A percentile compares a stretch with the other conserved stretches of the same genome.
Evolutionary conservation across 768 basidiomycete genomes (phyloP).

Genomic region (Gloeostereum incarnatum): DNA sequence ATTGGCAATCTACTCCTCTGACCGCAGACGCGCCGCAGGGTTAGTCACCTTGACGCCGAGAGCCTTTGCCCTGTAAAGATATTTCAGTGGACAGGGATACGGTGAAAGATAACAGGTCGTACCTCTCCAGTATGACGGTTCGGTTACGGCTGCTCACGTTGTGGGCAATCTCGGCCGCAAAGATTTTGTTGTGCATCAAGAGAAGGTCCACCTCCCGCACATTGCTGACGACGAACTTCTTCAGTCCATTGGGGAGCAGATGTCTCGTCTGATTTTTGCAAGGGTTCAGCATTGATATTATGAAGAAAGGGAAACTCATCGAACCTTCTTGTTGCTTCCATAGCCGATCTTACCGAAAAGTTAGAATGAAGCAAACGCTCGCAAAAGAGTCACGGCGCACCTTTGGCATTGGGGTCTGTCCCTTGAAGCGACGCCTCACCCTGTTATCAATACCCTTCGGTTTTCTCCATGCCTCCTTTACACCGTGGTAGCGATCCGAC

Average conservation of each 20-base stretch:
- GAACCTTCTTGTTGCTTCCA: conserved; percentile 55
- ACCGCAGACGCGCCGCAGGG: conserved; percentile 83
- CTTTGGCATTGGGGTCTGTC: conserved; percentile 95
- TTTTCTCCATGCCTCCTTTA: conserved; percentile 99
- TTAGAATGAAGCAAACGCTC: background rate
- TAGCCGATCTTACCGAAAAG: conserved; percentile 45
- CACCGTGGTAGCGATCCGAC: conserved; percentile 93
- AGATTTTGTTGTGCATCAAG: conserved; percentile 96
- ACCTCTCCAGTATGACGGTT: conserved; percentile 83
- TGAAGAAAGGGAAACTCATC: background rate
- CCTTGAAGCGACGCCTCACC: conserved; percentile 91
- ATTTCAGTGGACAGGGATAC: background rate
- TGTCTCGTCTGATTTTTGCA: conserved; percentile 64
- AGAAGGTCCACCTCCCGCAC: conserved; percentile 89
- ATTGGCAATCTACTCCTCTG: conserved; percentile 70
- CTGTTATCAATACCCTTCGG: conserved; percentile 99
- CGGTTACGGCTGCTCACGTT: conserved; percentile 95
- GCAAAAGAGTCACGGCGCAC: conserved; percentile 20
- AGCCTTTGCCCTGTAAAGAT: conserved; percentile 57
- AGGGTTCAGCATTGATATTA: conserved; percentile 4
- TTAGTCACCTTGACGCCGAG: conserved; percentile 93
- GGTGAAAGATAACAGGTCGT: conserved; percentile 10
- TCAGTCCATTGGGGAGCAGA: conserved; percentile 90
- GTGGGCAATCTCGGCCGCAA: conserved; percentile 95
- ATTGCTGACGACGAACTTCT: conserved; percentile 94